Conservation (phyloP, 495 filamentous ascomycete species). For the Durotheca rogersii region DNA sequence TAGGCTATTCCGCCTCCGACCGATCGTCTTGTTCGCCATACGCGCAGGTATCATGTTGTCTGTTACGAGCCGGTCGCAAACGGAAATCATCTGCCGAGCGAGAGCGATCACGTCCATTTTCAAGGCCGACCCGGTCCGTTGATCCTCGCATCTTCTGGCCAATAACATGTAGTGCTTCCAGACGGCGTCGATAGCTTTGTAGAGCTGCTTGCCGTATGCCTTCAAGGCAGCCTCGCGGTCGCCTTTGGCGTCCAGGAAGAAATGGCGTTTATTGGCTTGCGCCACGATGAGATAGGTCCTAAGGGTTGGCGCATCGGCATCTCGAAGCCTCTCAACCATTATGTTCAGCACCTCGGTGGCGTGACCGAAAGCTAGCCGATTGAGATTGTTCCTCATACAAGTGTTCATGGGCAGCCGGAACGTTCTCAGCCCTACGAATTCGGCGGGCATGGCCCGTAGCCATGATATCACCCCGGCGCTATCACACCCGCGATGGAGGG, state of each 20-base stretch:
- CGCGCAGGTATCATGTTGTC: constrained; percentile 25
- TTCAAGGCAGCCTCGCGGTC: constrained; percentile 18
- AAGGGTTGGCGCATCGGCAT: constrained; percentile 46
- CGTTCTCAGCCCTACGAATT: constrained; percentile 47
- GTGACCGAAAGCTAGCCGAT: constrained; percentile 58
- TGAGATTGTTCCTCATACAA: constrained; percentile 70
- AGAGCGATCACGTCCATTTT: constrained; percentile 40
- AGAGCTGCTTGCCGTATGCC: constrained; percentile 38
- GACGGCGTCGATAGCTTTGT: constrained; percentile 40
- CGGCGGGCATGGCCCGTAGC: constrained; percentile 51
- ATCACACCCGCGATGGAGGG: constrained; percentile 63
- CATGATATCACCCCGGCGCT: constrained; percentile 55
- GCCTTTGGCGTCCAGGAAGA: constrained; percentile 9
- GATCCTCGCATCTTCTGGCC: constrained; percentile 28
- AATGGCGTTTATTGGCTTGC: constrained; percentile 33
- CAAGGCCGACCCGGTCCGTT: constrained; percentile 12
- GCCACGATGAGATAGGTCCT: constrained; percentile 45
- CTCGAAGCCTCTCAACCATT: constrained; percentile 48
- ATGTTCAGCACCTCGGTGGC: constrained; percentile 58
- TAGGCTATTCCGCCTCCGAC: constrained; percentile 32
- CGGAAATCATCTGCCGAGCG: constrained; percentile 44
- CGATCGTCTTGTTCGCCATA: constrained; percentile 20
- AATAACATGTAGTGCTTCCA: constrained; percentile 40
- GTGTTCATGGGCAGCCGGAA: constrained; percentile 70
- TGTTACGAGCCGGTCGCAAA: constrained; percentile 37